Evolutionary conservation across 1,284 basidiomycete genomes (phyloP).

Genomic region (Anthracocystis setariae): DNA sequence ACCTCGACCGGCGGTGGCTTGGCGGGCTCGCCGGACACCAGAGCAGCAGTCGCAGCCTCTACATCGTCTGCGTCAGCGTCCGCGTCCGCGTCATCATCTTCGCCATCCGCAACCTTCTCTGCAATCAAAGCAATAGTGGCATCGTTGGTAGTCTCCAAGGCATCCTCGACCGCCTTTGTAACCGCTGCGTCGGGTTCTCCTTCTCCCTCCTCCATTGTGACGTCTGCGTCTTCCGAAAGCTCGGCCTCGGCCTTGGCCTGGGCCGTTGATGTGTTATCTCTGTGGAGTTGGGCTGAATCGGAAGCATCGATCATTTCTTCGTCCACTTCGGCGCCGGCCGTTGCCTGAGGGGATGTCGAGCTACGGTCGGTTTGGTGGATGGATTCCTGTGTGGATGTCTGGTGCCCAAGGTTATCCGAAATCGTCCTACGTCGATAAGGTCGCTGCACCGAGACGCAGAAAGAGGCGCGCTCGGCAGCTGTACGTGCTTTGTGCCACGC

Average conservation of each 20-base stretch:
- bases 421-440: conserved; percentile 26
- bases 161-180: conserved; percentile 55
- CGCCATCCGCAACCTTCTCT: conserved; percentile 50
- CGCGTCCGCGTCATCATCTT: conserved; percentile 48
- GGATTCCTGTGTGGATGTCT: conserved; percentile 9
- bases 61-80: conserved; percentile 53
- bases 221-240: conserved; percentile 8
- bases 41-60: conserved; percentile 40
- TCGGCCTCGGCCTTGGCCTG: conserved; percentile 4
- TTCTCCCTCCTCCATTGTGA: conserved; percentile 46
- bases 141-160: conserved; percentile 46
- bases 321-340: conserved; percentile 5
- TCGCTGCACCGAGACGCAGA: conserved; percentile 71
- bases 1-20: conserved; percentile 45
- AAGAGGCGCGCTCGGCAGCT: conserved; percentile 74
- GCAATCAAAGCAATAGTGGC: conserved; percentile 47
- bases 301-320: conserved; percentile 28
- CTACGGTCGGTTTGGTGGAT: neutral
- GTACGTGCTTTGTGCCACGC: conserved; percentile 84
- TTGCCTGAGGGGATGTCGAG: conserved; percentile 1
- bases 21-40: conserved; percentile 42
- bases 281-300: neutral
- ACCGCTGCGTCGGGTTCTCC: conserved; percentile 56
- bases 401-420: conserved; percentile 38
- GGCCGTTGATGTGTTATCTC: neutral